Percentiles rank a stretch among this genome's conserved stretches.
These are phyloP conservation scores for Sutorius australiensis DNA, from an alignment of 768 basidiomycete genomes.

Conservation along the genomic window DNA sequence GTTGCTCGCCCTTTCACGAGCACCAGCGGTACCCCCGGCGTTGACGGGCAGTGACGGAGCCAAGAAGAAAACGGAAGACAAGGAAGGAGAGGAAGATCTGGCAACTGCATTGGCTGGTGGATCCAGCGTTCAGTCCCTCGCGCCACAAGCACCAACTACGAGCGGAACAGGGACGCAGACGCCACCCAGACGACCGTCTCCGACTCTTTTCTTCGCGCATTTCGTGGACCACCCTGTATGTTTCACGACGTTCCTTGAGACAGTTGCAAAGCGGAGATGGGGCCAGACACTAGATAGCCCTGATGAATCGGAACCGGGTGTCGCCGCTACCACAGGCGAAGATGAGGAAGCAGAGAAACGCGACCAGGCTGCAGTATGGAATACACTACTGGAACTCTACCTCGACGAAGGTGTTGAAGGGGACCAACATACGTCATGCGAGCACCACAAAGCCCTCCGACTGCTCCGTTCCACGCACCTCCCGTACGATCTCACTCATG, in stretches of 20 bases:
- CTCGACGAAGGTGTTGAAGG: conserved; percentile 45
- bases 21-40: conserved; percentile 40
- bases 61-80: conserved; percentile 18
- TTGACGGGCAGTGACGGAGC: conserved; percentile 32
- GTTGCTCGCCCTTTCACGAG: conserved; percentile 71
- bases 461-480: conserved; percentile 58
- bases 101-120: conserved; percentile 23
- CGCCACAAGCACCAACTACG: conserved; percentile 5
- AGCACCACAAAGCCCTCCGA: conserved; percentile 61
- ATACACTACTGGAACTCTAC: conserved; percentile 92
- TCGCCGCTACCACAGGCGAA: conserved; percentile 17
- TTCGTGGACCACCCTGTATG: conserved; percentile 85
- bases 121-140: conserved; percentile 17
- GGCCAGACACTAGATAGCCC: conserved; percentile 57
- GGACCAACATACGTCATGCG: conserved; percentile 5
- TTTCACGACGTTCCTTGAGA: conserved; percentile 86
- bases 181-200: conserved; percentile 62
- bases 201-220: conserved; percentile 86
- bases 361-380: conserved; percentile 90
- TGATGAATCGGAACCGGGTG: conserved; percentile 6
- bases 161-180: conserved; percentile 20
- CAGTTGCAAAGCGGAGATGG: conserved; percentile 78
- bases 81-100: conserved; percentile 18
- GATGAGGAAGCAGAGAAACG: conserved; percentile 51
- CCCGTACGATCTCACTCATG: conserved; percentile 88